phyloP scores from a whole-genome alignment of 768 basidiomycete genomes.

The Tremella fuciformis region DNA sequence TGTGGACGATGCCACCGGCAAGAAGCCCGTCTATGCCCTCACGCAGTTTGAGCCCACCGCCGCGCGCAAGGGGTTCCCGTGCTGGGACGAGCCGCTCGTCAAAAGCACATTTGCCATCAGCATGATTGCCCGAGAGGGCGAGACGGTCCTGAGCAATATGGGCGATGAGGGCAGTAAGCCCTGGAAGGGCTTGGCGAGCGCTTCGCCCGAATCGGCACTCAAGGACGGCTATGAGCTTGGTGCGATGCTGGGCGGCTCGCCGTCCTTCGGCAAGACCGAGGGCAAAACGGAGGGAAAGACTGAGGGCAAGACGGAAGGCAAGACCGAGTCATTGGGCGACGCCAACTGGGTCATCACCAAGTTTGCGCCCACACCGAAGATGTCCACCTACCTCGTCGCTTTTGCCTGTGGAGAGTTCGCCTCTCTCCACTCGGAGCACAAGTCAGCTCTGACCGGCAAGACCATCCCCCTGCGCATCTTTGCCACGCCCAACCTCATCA shows the following conservation, averaged over 20 bases:
- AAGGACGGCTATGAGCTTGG: slow-evolving; percentile 42
- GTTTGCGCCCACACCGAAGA: slow-evolving; percentile 74
- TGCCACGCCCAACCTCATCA: slow-evolving; percentile 74
- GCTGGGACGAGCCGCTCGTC: slow-evolving; percentile 88
- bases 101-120: slow-evolving; percentile 74
- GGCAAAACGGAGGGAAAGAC: slow-evolving; percentile 49
- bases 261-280: slow-evolving; percentile 38
- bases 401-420: slow-evolving; percentile 69
- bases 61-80: slow-evolving; percentile 64
- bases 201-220: slow-evolving; percentile 36
- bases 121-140: slow-evolving; percentile 72
- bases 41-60: slow-evolving; percentile 95
- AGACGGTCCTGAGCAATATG: slow-evolving; percentile 85
- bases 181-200: slow-evolving; percentile 44
- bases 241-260: slow-evolving; percentile 25
- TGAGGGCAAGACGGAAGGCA: slow-evolving; percentile 44
- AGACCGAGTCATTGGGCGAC: slow-evolving; percentile 24
- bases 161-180: slow-evolving; percentile 64
- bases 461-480: slow-evolving; percentile 80
- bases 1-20: slow-evolving; percentile 60
- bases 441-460: slow-evolving; percentile 74
- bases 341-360: slow-evolving; percentile 72
- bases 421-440: slow-evolving; percentile 69
- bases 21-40: slow-evolving; percentile 62
- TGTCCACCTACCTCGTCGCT: slow-evolving; percentile 86